Percentiles rank a stretch among this genome's conserved stretches.
Conservation (phyloP, 768 basidiomycete species). For the Heimioporus sp. region DNA sequence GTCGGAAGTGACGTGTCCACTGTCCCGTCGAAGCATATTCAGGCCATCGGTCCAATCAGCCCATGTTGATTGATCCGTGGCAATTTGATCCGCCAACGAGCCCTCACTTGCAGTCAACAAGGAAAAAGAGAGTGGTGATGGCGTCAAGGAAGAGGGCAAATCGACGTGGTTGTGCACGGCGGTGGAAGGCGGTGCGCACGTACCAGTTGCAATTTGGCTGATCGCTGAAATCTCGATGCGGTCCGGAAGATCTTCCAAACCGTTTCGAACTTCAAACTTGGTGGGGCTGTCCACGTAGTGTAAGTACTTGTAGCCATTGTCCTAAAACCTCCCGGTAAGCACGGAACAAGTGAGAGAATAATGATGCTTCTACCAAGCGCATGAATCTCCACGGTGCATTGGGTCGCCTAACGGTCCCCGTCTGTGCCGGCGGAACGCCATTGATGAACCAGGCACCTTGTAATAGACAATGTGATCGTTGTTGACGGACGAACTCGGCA, state of each 20-base stretch:
- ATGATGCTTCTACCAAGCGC: slow-evolving; percentile 58
- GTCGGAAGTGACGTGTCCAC: slow-evolving; percentile 79
- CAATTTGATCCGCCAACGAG: slow-evolving; percentile 75
- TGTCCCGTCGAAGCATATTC: slow-evolving; percentile 80
- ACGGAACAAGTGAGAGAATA: neutral
- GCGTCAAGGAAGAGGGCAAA: slow-evolving; percentile 50
- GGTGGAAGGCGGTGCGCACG: slow-evolving; percentile 67
- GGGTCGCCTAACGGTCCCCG: slow-evolving; percentile 49
- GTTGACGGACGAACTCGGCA: slow-evolving; percentile 84
- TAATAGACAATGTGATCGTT: slow-evolving; percentile 82
- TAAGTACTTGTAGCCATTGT: slow-evolving; percentile 74
- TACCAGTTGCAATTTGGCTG: slow-evolving; percentile 75
- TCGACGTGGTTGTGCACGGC: slow-evolving; percentile 60
- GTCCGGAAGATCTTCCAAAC: slow-evolving; percentile 85
- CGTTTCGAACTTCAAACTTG: slow-evolving; percentile 76
- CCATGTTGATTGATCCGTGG: slow-evolving; percentile 75
- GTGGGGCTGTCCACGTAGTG: slow-evolving; percentile 81
- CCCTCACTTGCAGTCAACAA: slow-evolving; percentile 68
- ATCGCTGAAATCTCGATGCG: slow-evolving; percentile 79
- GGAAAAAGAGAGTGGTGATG: slow-evolving; percentile 76
- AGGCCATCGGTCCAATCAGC: slow-evolving; percentile 95
- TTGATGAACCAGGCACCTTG: slow-evolving; percentile 94
- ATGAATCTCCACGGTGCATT: slow-evolving; percentile 82
- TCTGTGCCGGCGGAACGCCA: slow-evolving; percentile 53
- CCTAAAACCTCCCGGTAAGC: slow-evolving; percentile 41